Evolutionary conservation across 2,329 filamentous ascomycete species (phyloP), one percentile per base, ranked within the genome.

Genomic region (Fusarium keratoplasticum): DNA sequence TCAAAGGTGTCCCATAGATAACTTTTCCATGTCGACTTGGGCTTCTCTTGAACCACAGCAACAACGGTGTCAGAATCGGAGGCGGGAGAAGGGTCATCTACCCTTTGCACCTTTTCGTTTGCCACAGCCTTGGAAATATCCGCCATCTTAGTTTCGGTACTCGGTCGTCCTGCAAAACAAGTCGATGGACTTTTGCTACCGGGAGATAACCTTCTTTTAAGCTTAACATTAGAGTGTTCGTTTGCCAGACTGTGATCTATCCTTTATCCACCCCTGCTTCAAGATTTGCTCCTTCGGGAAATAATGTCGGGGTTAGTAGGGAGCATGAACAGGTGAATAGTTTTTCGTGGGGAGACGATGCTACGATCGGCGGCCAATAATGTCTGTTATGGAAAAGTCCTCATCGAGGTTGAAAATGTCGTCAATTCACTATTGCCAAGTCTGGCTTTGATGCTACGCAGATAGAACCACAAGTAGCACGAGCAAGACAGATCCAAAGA

Each of bases 1-100:
- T 85, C 84, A 22, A 87, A 81, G 0, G 85, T 86, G 63, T 88
- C 86, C 86, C 86, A 88, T 3, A 88, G 7, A 31, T 86, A 85
- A 0, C 85, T 86, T 27, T 81, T 81, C 86, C 86, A 88, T 6
- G 59, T 74, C 13, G 42, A 36, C 27, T 69, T 72, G 1, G 71
- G 73, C 0, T 20, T 67, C 13, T 74, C 72, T 25, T 72, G 72
- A 1, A 75, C 16, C 0, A 73, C 60, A 13, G 54, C 33, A 0
- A 67, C 40, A n/a, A 58, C 59, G 0, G 16, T 55, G 2, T 73
- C 64, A 3, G 72, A 75, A n/a, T 73, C 67, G 0, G 73, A 75
- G 0, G 31, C 3, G 0, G 18, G 18, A 0, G 33, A 7, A 1
- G 29, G 25, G 0, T 38, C 66, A 0, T 9, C 50, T 0, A 38